Conservation (phyloP, 768 basidiomycete genomes). For the Lactarius evosmus region DNA sequence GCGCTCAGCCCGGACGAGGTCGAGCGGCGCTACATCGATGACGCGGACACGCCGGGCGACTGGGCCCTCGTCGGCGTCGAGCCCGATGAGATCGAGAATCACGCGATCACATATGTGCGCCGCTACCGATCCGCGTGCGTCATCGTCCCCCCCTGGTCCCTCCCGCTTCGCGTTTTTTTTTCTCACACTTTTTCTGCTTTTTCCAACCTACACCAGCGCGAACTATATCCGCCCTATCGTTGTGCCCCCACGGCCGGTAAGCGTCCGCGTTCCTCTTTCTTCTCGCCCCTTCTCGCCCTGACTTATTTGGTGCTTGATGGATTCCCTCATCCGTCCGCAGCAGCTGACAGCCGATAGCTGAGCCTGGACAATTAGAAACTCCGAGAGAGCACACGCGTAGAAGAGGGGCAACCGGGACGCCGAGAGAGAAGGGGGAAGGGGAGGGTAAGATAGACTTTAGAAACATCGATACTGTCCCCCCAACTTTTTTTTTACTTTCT, state of each 20-base stretch:
- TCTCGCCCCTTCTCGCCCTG: not conserved
- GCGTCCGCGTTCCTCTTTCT: not conserved
- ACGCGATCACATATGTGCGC: slow-evolving; percentile 87
- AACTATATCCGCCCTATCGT: slow-evolving; percentile 27
- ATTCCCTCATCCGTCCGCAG: not conserved
- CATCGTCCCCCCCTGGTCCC: not conserved
- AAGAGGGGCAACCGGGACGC: not conserved
- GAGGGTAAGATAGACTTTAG: not conserved
- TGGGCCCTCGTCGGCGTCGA: slow-evolving; percentile 81
- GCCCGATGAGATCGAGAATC: slow-evolving; percentile 81
- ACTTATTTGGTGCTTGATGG: not conserved
- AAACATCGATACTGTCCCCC: not conserved
- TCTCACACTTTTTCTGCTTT: not conserved
- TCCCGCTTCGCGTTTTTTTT: not conserved
- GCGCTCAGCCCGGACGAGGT: slow-evolving; percentile 89
- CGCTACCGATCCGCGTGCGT: slow-evolving; percentile 87
- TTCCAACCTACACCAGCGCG: slow-evolving; percentile 22
- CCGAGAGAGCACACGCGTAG: not conserved
- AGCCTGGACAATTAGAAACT: not conserved
- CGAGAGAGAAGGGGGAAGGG: not conserved
- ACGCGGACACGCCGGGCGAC: slow-evolving; percentile 66
- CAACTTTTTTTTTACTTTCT: not conserved
- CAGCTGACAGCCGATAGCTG: not conserved
- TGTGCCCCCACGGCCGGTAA: slow-evolving; percentile 23
- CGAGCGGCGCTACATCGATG: slow-evolving; percentile 80